phyloP scores from a whole-genome alignment of 164 flowering plant species.

The Hamamelis virginiana region DNA sequence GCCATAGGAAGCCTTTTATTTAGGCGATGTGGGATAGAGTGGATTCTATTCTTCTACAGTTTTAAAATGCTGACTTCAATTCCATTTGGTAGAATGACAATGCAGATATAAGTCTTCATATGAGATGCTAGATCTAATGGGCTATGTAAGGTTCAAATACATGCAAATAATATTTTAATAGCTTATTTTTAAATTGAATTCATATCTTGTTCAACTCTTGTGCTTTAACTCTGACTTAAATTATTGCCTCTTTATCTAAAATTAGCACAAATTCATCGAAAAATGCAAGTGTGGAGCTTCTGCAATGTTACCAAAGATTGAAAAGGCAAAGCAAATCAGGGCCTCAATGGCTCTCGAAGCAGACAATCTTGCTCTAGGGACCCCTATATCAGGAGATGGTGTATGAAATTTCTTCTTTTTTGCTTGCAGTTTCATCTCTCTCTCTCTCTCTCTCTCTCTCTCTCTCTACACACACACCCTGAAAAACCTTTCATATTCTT shows the following conservation, averaged over 20 bases:
- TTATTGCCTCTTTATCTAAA: conserved; percentile 1
- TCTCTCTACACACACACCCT: neutral
- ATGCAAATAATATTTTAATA: neutral
- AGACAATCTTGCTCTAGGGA: conserved; percentile 36
- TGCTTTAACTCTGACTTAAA: conserved; percentile 7
- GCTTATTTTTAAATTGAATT: neutral
- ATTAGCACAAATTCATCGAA: conserved; percentile 90
- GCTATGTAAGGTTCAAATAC: neutral
- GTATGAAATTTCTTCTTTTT: conserved; percentile 31
- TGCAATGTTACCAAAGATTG: conserved; percentile 79
- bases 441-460: neutral
- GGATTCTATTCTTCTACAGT: too few relatives aligned
- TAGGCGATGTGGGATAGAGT: too few relatives aligned
- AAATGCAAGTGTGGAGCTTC: conserved; percentile 87
- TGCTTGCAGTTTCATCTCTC: neutral
- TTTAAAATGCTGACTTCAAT: too few relatives aligned
- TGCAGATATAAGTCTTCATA: neutral
- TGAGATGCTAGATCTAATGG: neutral
- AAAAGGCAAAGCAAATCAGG: conserved; percentile 72
- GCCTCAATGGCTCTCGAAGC: conserved; percentile 64
- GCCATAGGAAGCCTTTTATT: too few relatives aligned
- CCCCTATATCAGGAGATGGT: conserved; percentile 37
- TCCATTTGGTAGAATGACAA: too few relatives aligned
- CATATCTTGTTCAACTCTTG: neutral
- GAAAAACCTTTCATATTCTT: neutral